A percentile compares a stretch with the other conserved stretches of the same genome.
phyloP scores from a whole-genome alignment of 2,329 filamentous ascomycete genomes.

The Paraphaeosphaeria minitans region DNA sequence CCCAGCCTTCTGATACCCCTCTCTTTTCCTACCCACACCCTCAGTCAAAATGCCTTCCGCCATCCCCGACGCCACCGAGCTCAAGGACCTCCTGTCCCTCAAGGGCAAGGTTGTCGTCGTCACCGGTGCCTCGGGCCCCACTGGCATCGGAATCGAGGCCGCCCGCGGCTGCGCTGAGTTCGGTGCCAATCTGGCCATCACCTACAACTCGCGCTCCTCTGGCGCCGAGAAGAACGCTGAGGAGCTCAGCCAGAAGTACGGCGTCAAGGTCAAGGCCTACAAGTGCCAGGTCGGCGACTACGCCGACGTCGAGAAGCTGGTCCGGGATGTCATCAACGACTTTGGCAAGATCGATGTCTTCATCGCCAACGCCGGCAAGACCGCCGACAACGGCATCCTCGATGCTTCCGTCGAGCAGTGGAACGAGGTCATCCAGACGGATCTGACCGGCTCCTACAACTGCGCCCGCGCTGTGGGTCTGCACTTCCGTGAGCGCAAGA shows the following conservation, averaged over 20 bases:
- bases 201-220: slow-evolving; percentile 65
- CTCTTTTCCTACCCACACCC: slow-evolving; percentile 18
- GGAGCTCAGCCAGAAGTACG: slow-evolving; percentile 64
- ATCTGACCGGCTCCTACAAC: slow-evolving; percentile 86
- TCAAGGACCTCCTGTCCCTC: slow-evolving; percentile 61
- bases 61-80: slow-evolving; percentile 62
- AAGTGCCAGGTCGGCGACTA: slow-evolving; percentile 66
- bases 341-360: slow-evolving; percentile 73
- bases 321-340: slow-evolving; percentile 66
- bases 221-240: slow-evolving; percentile 70
- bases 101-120: slow-evolving; percentile 61
- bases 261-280: slow-evolving; percentile 71
- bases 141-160: slow-evolving; percentile 70
- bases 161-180: slow-evolving; percentile 69
- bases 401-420: slow-evolving; percentile 73
- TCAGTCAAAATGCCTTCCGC: slow-evolving; percentile 58
- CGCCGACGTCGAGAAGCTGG: slow-evolving; percentile 61
- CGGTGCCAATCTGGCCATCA: slow-evolving; percentile 69
- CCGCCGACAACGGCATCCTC: slow-evolving; percentile 70
- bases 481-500: slow-evolving; percentile 71
- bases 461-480: slow-evolving; percentile 87
- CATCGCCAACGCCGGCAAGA: slow-evolving; percentile 73
- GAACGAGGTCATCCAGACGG: slow-evolving; percentile 80
- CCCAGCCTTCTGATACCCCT: slow-evolving; percentile 16
- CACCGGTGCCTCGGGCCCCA: slow-evolving; percentile 63